Evolutionary conservation across 352 stramenopile species (phyloP).

Genomic region (Phytophthora rubi): DNA sequence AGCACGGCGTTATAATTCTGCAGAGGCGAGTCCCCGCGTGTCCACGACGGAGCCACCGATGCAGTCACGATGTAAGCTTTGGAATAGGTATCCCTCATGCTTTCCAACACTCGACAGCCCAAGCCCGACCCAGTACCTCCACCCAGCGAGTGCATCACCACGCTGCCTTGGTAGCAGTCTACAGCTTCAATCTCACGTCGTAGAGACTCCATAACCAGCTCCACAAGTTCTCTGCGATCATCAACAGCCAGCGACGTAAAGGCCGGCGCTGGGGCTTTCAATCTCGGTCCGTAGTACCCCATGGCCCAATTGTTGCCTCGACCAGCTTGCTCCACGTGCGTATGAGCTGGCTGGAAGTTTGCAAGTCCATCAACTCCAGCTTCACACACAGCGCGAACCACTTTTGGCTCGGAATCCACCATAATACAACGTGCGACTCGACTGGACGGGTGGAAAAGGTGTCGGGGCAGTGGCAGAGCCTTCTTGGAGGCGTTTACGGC

Average conservation of each 20-base stretch:
- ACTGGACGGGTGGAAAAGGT: conserved; percentile 60
- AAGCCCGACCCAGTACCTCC: conserved; percentile 84
- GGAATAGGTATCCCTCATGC: conserved; percentile 81
- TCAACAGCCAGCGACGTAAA: conserved; percentile 45
- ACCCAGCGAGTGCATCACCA: conserved; percentile 84
- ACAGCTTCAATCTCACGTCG: conserved; percentile 70
- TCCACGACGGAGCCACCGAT: conserved; percentile 71
- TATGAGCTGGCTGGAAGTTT: conserved; percentile 49
- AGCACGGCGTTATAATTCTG: conserved; percentile 90
- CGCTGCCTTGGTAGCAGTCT: conserved; percentile 73
- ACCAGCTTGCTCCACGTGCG: conserved; percentile 69
- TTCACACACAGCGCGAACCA: conserved; percentile 49
- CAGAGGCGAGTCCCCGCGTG: conserved; percentile 72
- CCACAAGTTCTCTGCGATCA: conserved; percentile 57
- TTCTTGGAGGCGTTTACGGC: conserved; percentile 11
- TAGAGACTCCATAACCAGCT: conserved; percentile 79
- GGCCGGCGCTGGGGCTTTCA: conserved; percentile 18
- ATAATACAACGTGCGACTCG: conserved; percentile 67
- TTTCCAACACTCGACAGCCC: conserved; percentile 83
- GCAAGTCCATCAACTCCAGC: not conserved
- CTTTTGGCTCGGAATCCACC: conserved; percentile 84
- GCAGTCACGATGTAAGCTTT: conserved; percentile 68
- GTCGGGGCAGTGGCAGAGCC: conserved; percentile 32
- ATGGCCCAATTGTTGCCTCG: conserved; percentile 92
- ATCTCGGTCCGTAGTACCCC: conserved; percentile 62